phyloP scores from a whole-genome alignment of 495 filamentous ascomycete genomes.

The Talaromyces nanjingensis region DNA sequence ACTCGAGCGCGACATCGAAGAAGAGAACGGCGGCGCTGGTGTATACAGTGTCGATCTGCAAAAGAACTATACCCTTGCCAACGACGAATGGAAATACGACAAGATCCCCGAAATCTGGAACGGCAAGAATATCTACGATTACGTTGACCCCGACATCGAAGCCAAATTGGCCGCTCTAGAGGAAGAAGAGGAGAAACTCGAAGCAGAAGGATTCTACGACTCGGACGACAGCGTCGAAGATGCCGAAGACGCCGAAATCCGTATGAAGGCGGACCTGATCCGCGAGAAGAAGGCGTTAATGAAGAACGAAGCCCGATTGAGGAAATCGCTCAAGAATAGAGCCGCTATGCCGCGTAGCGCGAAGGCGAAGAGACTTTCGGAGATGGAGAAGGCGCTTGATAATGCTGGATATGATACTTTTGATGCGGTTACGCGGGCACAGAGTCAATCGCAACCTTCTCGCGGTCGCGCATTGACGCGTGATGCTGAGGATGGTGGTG shows the following conservation, averaged over 20 bases:
- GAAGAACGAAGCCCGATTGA: constrained; percentile 84
- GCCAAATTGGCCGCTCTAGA: constrained; percentile 82
- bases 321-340: constrained; percentile 92
- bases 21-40: constrained; percentile 87
- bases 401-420: constrained; percentile 77
- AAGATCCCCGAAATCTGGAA: constrained; percentile 88
- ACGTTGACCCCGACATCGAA: constrained; percentile 94
- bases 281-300: constrained; percentile 84
- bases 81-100: constrained; percentile 91
- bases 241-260: constrained; percentile 75
- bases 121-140: constrained; percentile 95
- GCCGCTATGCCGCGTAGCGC: constrained; percentile 78
- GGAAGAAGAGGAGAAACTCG: constrained; percentile 86
- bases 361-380: constrained; percentile 66
- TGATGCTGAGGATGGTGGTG: constrained; percentile 44
- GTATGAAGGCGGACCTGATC: constrained; percentile 90
- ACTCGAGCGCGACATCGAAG: constrained; percentile 82
- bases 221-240: constrained; percentile 63
- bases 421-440: constrained; percentile 62
- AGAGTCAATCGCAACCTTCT: constrained; percentile 47
- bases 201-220: constrained; percentile 79
- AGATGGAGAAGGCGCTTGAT: constrained; percentile 79
- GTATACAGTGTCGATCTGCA: constrained; percentile 91
- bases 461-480: constrained; percentile 54
- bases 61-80: constrained; percentile 74